Evolutionary conservation across 495 filamentous ascomycete genomes (phyloP), one percentile per base, ranked within the genome.

Genomic region (Cryomyces minteri): DNA sequence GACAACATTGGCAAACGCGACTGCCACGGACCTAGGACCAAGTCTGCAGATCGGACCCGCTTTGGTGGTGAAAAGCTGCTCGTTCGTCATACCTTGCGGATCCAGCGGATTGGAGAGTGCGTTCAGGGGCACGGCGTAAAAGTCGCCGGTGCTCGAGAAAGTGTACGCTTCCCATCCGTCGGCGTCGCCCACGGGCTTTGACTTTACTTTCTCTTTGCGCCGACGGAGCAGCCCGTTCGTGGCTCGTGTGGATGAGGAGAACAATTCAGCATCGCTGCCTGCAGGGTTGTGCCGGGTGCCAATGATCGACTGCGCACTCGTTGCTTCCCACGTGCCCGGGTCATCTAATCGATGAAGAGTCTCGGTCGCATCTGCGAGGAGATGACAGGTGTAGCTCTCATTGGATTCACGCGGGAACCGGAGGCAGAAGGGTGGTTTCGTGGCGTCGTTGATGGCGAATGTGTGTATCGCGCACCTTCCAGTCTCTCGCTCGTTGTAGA

Each of bases 101-200:
- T 46, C 5, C 40, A 34, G 25, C 25, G 11, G 8, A 10, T 28
- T 6, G n/a, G 32, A 29, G 39, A 4, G 47, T 4, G 37, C 32
- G 37, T 14, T 41, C 9, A 68, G 53, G 5, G 63, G 57, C 38
- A 52, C 49, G 1, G 58, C 49, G 7, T 60, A 53, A 14, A 69
- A 56, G 40, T 59, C 63, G 18, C 72, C 72, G 25, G 62, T 51
- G 2, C 58, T 48, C 18, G 71, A 69, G 42, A 81, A 65, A 7
- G 68, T 71, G 76, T 78, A 85, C 2, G 71, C 72, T 54, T 84
- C 77, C 78, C 78, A 85, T 12, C 60, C 63, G 39, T 68, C 64
- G 31, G 31, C 32, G 31, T 40, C 40, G 11, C 28, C 32, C 28
- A 43, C 49, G 42, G 40, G 31, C 48, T 46, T 48, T 34, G 45